Conservation (phyloP, 2,329 filamentous ascomycete species). For the Claviceps quebecensis region DNA sequence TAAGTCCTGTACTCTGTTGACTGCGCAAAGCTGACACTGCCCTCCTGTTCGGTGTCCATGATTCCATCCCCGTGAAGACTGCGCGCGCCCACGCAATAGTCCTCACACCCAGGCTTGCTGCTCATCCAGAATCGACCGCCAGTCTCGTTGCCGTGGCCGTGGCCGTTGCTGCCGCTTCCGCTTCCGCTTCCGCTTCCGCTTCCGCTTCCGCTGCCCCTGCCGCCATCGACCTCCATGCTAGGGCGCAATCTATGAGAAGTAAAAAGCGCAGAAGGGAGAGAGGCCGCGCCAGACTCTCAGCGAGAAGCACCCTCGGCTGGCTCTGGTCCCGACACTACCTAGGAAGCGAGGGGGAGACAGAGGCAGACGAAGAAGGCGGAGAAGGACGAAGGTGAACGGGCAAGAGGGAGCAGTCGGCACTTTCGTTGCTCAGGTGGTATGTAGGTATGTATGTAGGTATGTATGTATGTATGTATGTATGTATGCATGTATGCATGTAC, state of each 20-base stretch:
- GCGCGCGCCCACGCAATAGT: constrained; percentile 15
- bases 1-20: constrained; percentile 40
- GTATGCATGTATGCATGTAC: too few relatives aligned
- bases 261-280: not conserved
- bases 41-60: constrained; percentile 10
- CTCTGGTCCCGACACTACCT: not conserved
- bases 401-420: too few relatives aligned
- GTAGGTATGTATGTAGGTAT: too few relatives aligned
- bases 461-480: too few relatives aligned
- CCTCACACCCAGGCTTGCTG: constrained; percentile 17
- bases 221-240: not conserved
- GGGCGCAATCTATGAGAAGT: not conserved
- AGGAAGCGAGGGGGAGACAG: not conserved
- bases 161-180: not conserved
- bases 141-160: not conserved
- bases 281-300: not conserved
- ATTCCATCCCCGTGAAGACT: constrained; percentile 8
- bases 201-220: not conserved
- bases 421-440: too few relatives aligned
- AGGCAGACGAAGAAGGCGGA: not conserved
- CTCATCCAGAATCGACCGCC: constrained; percentile 16
- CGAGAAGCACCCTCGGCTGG: not conserved
- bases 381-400: not conserved
- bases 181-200: not conserved
- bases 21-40: constrained; percentile 9